phyloP scores from a whole-genome alignment of 2,329 filamentous ascomycete genomes.

The Diaporthe helianthi region DNA sequence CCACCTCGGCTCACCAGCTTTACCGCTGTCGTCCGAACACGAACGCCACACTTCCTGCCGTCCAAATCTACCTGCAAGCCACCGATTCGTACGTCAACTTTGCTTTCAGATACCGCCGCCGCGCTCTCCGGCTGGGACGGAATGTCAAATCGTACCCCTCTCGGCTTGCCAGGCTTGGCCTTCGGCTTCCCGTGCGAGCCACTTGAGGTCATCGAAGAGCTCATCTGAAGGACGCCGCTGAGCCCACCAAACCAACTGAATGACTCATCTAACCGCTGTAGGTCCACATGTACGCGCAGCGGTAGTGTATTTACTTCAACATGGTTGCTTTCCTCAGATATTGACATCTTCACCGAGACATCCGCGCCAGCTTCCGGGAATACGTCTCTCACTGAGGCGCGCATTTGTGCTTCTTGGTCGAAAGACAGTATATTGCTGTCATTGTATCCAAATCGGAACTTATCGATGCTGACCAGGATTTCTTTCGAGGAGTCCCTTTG shows the following conservation, averaged over 20 bases:
- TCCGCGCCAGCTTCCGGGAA: slow-evolving; percentile 65
- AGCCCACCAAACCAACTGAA: slow-evolving; percentile 90
- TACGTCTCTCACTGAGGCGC: slow-evolving; percentile 64
- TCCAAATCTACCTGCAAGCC: slow-evolving; percentile 79
- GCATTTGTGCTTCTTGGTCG: slow-evolving; percentile 63
- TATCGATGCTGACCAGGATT: slow-evolving; percentile 57
- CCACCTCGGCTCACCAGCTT: slow-evolving; percentile 80
- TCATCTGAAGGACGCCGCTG: slow-evolving; percentile 88
- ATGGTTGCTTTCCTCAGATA: slow-evolving; percentile 52
- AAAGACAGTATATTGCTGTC: slow-evolving; percentile 70
- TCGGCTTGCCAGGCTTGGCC: slow-evolving; percentile 51
- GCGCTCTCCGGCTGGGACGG: slow-evolving; percentile 57
- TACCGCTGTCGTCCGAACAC: slow-evolving; percentile 79
- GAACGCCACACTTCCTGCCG: slow-evolving; percentile 77
- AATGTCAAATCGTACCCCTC: slow-evolving; percentile 66
- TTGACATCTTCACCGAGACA: slow-evolving; percentile 60
- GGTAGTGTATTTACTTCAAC: slow-evolving; percentile 79
- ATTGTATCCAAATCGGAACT: slow-evolving; percentile 68
- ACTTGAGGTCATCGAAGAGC: slow-evolving; percentile 80
- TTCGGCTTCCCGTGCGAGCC: slow-evolving; percentile 57
- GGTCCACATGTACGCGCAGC: slow-evolving; percentile 76
- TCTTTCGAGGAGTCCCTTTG: slow-evolving; percentile 41
- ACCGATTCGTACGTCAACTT: slow-evolving; percentile 78
- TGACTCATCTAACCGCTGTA: slow-evolving; percentile 83
- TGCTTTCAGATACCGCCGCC: slow-evolving; percentile 60